Evolutionary conservation across 306 rosid species (phyloP), one percentile per base, ranked within the genome.

Genomic region (Cucurbita argyrosperma): DNA sequence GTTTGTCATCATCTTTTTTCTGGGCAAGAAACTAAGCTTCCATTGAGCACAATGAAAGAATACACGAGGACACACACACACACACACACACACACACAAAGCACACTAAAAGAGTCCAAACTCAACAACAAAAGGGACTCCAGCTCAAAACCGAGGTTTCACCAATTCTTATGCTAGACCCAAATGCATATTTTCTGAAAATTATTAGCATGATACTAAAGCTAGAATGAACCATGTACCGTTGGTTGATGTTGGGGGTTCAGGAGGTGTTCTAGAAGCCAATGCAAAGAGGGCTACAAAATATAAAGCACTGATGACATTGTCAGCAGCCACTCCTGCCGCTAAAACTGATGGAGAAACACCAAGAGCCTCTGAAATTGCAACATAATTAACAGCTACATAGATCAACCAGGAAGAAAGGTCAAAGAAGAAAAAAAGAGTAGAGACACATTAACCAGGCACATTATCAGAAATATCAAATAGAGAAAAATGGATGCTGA

Each of bases 331-430:
- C 40, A 86, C 80, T 45, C 90, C 90, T 10, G 84, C 85, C 12
- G 88, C 81, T 81, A 86, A 53, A 68, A 84, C 86, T 53, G 86
- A 84, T 46, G 90, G 85, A 7, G 90, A 69, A 46, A 84, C 76
- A 13, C 82, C 79, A 8, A 86, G 84, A 63, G 88, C 88, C 81
- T 85, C 84, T 72, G 86, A 85, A 76, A 85, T 82, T n/a, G 88
- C 86, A 72, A 85, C 74, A 63, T 82, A 85, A 65, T 85, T 85
- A 73, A 85, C 84, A 76, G 86, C 86, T 80, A 74, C 84, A 75
- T 59, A 19, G 69, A 75, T 71, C 70, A 78, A 77, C 75, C 81
- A 56, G 50, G 26, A 71, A 40, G 66, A 37, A 46, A 46, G 68
- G 35, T 50, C 38, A 74, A 60, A 37, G 43, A 57, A 56, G 1